phyloP scores from a whole-genome alignment of 495 filamentous ascomycete genomes.

The Aspergillus cavernicola region DNA sequence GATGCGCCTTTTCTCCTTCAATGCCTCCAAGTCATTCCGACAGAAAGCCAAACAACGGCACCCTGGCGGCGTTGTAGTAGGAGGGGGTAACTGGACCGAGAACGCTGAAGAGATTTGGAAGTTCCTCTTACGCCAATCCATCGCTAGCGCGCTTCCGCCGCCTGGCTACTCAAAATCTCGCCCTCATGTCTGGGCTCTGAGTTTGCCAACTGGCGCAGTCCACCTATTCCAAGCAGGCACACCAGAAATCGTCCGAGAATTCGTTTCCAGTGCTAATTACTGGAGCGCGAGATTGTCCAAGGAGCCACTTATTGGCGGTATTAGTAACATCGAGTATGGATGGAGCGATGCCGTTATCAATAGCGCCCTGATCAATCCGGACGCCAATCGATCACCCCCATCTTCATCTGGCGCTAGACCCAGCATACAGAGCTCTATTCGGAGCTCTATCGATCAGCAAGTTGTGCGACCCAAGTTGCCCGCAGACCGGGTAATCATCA shows the following conservation, averaged over 20 bases:
- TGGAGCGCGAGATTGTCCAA: slow-evolving; percentile 94
- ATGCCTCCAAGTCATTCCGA: slow-evolving; percentile 67
- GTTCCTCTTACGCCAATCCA: slow-evolving; percentile 86
- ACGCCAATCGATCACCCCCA: slow-evolving; percentile 44
- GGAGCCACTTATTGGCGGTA: slow-evolving; percentile 82
- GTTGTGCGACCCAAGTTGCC: slow-evolving; percentile 65
- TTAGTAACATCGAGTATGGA: slow-evolving; percentile 96
- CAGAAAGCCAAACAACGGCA: slow-evolving; percentile 58
- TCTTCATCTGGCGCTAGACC: slow-evolving; percentile 47
- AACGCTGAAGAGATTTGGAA: slow-evolving; percentile 83
- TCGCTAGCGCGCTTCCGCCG: slow-evolving; percentile 83
- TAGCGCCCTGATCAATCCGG: slow-evolving; percentile 55
- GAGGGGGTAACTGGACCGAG: slow-evolving; percentile 95
- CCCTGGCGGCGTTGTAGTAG: slow-evolving; percentile 66
- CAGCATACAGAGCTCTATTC: slow-evolving; percentile 67
- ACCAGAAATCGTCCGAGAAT: slow-evolving; percentile 89
- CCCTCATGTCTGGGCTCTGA: slow-evolving; percentile 94
- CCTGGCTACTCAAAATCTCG: slow-evolving; percentile 89
- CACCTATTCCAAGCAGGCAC: slow-evolving; percentile 98
- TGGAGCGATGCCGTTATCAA: slow-evolving; percentile 92
- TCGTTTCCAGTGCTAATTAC: slow-evolving; percentile 93
- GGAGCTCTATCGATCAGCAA: slow-evolving; percentile 67
- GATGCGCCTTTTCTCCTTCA: slow-evolving; percentile 92
- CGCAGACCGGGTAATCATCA: slow-evolving; percentile 79
- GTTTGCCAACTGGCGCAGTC: slow-evolving; percentile 85